These are phyloP conservation scores for Penicillium cinerascens DNA, from an alignment of 495 filamentous ascomycete genomes.

Conservation along the genomic window DNA sequence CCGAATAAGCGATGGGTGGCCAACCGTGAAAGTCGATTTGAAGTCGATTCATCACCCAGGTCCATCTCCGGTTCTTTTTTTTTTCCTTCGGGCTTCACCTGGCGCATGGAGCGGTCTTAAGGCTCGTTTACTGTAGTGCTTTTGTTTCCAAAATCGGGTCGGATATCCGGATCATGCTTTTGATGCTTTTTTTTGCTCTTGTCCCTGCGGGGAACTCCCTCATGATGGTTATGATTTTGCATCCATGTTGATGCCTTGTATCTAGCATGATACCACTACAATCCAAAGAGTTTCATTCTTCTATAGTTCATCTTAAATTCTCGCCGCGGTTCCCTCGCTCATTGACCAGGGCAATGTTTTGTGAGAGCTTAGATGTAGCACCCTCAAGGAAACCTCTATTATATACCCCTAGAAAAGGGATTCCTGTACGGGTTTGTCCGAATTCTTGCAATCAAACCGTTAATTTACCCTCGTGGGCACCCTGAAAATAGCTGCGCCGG, in stretches of 20 bases:
- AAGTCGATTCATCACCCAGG: not conserved
- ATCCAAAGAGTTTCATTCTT: not conserved
- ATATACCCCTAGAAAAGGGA: not conserved
- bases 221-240: constrained; percentile 4
- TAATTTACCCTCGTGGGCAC: not conserved
- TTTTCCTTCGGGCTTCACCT: constrained; percentile 6
- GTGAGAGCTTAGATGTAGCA: not conserved
- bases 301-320: not conserved
- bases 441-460: not conserved
- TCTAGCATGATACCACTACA: constrained; percentile 6
- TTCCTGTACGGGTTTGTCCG: not conserved
- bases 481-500: not conserved
- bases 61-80: constrained; percentile 2
- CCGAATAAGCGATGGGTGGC: constrained; percentile 18
- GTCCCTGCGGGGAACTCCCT: constrained; percentile 11
- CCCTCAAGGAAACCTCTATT: not conserved
- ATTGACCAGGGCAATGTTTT: not conserved
- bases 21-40: not conserved
- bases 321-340: not conserved
- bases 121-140: constrained; percentile 5
- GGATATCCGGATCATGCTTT: not conserved
- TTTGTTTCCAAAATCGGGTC: constrained; percentile 2
- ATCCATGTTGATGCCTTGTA: constrained; percentile 1
- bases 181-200: constrained; percentile 1
- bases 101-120: constrained; percentile 14